phyloP scores from a whole-genome alignment of 129 eudicot genomes.

The Helichrysum umbraculigerum region DNA sequence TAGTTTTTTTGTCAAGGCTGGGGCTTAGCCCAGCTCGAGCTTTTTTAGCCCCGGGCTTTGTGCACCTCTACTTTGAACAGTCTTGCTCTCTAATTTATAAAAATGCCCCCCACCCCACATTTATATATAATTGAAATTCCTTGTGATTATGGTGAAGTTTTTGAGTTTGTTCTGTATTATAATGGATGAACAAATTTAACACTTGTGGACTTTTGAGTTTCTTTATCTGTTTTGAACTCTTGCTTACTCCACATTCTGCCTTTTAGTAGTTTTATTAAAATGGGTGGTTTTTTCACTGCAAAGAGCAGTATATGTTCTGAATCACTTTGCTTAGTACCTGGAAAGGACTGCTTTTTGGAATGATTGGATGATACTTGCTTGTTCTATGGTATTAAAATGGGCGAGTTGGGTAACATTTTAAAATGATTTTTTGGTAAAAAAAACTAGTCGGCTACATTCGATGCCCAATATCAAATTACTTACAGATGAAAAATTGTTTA shows the following conservation, averaged over 20 bases:
- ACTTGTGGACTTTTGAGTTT: background rate
- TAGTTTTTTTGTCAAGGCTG: no score
- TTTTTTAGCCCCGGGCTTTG: no score
- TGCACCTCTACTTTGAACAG: no score
- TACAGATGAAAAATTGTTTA: no score
- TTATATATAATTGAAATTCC: constrained; percentile 37
- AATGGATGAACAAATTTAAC: background rate
- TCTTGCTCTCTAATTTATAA: constrained; percentile 40
- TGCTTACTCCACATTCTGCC: background rate
- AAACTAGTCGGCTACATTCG: background rate
- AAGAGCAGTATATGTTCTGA: background rate
- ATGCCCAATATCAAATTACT: background rate
- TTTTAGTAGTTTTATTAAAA: background rate
- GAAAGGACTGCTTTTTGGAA: background rate
- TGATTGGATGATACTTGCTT: background rate
- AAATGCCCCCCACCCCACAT: constrained; percentile 19
- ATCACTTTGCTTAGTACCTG: background rate
- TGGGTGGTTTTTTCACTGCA: background rate
- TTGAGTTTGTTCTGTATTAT: background rate
- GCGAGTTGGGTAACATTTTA: background rate
- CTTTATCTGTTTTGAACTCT: background rate
- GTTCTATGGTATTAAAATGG: background rate
- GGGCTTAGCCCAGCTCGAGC: no score
- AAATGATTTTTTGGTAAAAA: no score
- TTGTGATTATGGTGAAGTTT: constrained; percentile 31